Base-by-base conservation (phyloP, 2,329 filamentous ascomycete species). In the Emydomyces testavorans region DNA sequence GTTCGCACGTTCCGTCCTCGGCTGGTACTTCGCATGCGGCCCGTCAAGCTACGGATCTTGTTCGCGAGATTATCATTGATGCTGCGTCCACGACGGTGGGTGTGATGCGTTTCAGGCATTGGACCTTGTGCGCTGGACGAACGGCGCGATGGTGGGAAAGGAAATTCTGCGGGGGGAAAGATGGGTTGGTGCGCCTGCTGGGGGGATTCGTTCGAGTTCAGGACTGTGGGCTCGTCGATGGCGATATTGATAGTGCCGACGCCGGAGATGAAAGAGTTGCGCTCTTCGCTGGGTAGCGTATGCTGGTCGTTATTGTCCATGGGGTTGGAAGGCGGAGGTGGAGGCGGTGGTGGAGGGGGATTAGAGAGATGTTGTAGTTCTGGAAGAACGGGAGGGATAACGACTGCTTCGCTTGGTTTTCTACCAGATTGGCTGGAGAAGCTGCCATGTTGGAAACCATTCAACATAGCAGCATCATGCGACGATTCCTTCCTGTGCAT, bases 321-420 rank as follows among this genome's bases (percentile, higher is more conserved):
- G 42, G 20, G 26, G 13, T 39, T 15, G 21, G 48, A 46, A 29
- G 52, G 49, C 31, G 54, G 37, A 24, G 51, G 56, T 1, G 56
- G 59, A n/a, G 71, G 70, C 18, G 71, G 71, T 13, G 71, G 72
- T 2, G 73, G 72, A 0, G 75, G 75, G 8, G 75, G 75, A 7
- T 62, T 67, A 20, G 71, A 73, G 13, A 82, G 65, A 59, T 81
- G 78, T 57, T 79, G 77, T 7, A 82, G 68, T 57, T 82, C 76
- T 5, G 78, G 75, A 15, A 82, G 68, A 7, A 79, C 64, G 7
- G 74, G 72, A 10, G 75, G 73, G 20, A 55, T 42, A 10, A 57
- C 48, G 16, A 21, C 13, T 8, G 55, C 37, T 38, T 52, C 28
- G 50, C 48, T 46, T 34, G 46, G 21, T 34, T 45, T 10, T 50